Evolutionary conservation across 2,329 filamentous ascomycete species (phyloP).

Genomic region (Colletotrichum scovillei): DNA sequence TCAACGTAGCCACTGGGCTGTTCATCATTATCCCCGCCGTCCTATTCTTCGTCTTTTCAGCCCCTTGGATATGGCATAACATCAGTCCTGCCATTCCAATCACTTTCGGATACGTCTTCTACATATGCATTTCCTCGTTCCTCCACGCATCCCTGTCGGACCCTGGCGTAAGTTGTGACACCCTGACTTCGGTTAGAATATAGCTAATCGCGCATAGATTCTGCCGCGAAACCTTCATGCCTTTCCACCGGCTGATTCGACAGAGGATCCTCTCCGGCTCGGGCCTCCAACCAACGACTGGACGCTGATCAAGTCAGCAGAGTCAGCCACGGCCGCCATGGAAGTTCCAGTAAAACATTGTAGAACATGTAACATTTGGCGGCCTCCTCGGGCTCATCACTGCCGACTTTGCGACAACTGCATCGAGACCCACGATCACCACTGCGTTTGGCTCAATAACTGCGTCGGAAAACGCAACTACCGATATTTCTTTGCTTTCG

Average conservation of each 20-base stretch:
- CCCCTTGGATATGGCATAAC: constrained; percentile 86
- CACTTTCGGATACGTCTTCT: constrained; percentile 90
- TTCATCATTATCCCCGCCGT: constrained; percentile 82
- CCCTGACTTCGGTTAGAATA: neutral
- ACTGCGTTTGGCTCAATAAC: constrained; percentile 99
- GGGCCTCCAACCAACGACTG: constrained; percentile 92
- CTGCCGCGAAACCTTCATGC: constrained; percentile 91
- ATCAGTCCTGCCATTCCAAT: constrained; percentile 91
- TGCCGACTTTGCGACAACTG: constrained; percentile 98
- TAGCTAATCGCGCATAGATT: constrained; percentile 66
- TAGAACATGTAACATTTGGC: constrained; percentile 97
- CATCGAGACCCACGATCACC: constrained; percentile 96
- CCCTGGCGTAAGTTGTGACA: constrained; percentile 79
- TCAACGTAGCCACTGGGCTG: constrained; percentile 88
- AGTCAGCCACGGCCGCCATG: constrained; percentile 84
- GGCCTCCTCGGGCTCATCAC: constrained; percentile 93
- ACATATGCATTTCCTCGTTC: constrained; percentile 92
- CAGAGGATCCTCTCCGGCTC: constrained; percentile 83
- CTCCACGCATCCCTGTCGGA: constrained; percentile 92
- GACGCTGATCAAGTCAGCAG: constrained; percentile 88
- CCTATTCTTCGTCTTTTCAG: constrained; percentile 89
- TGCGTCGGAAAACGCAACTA: constrained; percentile 98
- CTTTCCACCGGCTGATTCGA: constrained; percentile 80
- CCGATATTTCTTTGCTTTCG: constrained; percentile 95
- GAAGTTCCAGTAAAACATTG: constrained; percentile 99